phyloP scores from a whole-genome alignment of 257 asterid species.

The Knoxia roxburghii region DNA sequence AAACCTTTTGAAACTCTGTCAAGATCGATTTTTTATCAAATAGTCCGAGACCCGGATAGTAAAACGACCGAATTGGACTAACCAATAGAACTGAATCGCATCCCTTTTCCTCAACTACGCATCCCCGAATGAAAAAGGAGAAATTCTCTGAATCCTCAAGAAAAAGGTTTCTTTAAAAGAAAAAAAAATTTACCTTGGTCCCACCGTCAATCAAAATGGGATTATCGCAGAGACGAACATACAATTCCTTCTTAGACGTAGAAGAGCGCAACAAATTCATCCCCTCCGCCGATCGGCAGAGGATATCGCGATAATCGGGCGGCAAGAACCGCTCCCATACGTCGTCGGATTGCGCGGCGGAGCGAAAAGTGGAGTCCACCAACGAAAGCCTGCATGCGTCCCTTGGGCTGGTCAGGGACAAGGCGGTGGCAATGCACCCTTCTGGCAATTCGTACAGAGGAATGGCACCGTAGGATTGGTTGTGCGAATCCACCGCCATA shows the following conservation, averaged over 20 bases:
- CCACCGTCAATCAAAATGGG: conserved; percentile 58
- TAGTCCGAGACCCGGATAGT: neutral
- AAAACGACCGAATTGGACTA: neutral
- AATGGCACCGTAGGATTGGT: conserved; percentile 16
- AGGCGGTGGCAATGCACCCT: conserved; percentile 60
- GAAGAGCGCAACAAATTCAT: conserved; percentile 19
- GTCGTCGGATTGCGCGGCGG: conserved; percentile 62
- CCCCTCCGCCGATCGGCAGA: conserved; percentile 37
- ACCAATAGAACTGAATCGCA: neutral
- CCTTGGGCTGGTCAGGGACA: conserved; percentile 65
- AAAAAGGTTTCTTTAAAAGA: neutral
- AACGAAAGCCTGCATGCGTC: conserved; percentile 61
- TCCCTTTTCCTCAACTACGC: neutral
- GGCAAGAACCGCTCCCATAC: conserved; percentile 81
- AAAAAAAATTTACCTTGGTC: conserved; percentile 38
- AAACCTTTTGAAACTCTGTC: neutral
- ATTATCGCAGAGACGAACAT: conserved; percentile 44
- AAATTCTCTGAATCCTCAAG: neutral
- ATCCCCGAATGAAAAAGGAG: neutral
- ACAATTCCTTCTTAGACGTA: conserved; percentile 57
- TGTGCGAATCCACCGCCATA: conserved; percentile 1
- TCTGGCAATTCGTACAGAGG: conserved; percentile 52
- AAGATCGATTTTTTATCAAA: neutral
- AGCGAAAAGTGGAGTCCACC: conserved; percentile 50
- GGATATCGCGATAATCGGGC: conserved; percentile 49